Percentiles rank a stretch among this genome's conserved stretches.
phyloP scores from a whole-genome alignment of 352 stramenopile species.

The Peronospora destructor region DNA sequence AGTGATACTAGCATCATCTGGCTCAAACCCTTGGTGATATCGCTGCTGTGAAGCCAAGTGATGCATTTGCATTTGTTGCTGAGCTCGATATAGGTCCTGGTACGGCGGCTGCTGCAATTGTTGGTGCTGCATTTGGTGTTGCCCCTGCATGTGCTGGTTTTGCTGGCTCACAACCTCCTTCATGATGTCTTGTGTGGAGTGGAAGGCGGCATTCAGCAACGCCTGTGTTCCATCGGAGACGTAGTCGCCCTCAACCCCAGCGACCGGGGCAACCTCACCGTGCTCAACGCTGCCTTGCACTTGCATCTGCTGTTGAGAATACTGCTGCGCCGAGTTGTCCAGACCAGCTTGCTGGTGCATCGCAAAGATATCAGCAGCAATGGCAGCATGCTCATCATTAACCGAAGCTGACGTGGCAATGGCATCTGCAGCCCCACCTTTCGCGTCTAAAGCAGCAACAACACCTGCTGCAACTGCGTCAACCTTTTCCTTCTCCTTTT shows the following conservation, averaged over 20 bases:
- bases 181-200: slow-evolving; percentile 74
- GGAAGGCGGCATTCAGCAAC: slow-evolving; percentile 58
- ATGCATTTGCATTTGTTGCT: slow-evolving; percentile 34
- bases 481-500: slow-evolving; percentile 27
- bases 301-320: slow-evolving; percentile 21
- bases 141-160: slow-evolving; percentile 31
- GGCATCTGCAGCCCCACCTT: slow-evolving; percentile 10
- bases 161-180: slow-evolving; percentile 54
- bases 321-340: slow-evolving; percentile 19
- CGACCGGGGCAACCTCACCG: slow-evolving; percentile 11
- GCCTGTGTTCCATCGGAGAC: slow-evolving; percentile 54
- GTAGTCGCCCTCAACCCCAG: slow-evolving; percentile 30
- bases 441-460: slow-evolving; percentile 12
- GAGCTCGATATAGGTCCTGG: slow-evolving; percentile 32
- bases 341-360: slow-evolving; percentile 32
- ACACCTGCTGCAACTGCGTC: slow-evolving; percentile 5
- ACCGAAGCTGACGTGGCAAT: slow-evolving; percentile 6
- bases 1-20: slow-evolving; percentile 39
- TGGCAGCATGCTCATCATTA: slow-evolving; percentile 32
- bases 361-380: slow-evolving; percentile 32
- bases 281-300: slow-evolving; percentile 7
- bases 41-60: slow-evolving; percentile 29
- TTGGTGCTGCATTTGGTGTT: slow-evolving; percentile 34
- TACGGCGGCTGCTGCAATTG: slow-evolving; percentile 28
- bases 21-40: slow-evolving; percentile 54